Percentiles rank a stretch among this genome's conserved stretches.
These are phyloP conservation scores for Trichoderma sp. DNA, from an alignment of 2,329 filamentous ascomycete species.

Conservation along the genomic window DNA sequence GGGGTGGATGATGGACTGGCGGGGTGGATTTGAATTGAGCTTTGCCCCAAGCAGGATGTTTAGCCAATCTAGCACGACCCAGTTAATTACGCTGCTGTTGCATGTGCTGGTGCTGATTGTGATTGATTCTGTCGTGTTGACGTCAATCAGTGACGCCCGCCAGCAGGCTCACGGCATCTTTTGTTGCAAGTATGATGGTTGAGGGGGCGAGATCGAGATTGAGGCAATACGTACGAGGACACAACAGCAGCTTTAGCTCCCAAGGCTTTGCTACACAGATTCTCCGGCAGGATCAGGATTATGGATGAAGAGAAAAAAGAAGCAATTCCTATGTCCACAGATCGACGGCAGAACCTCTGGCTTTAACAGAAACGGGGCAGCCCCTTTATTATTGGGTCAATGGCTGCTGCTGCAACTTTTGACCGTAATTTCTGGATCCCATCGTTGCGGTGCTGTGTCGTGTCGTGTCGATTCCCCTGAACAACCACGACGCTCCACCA, in stretches of 20 bases:
- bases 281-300: background rate
- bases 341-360: background rate
- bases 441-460: background rate
- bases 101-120: constrained; percentile 7
- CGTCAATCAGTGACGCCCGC: constrained; percentile 14
- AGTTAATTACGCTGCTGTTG: constrained; percentile 12
- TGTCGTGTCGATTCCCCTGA: constrained; percentile 1
- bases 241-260: background rate
- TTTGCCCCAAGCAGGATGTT: constrained; percentile 20
- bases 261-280: background rate
- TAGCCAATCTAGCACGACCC: constrained; percentile 5
- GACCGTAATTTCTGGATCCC: constrained; percentile 22
- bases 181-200: background rate
- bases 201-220: background rate
- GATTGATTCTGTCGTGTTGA: constrained; percentile 13
- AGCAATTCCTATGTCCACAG: background rate
- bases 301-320: background rate
- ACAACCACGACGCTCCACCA: constrained; percentile 11
- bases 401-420: constrained; percentile 13
- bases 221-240: background rate
- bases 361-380: constrained; percentile 9
- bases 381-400: constrained; percentile 9
- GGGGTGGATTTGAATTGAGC: constrained; percentile 24
- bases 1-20: constrained; percentile 14
- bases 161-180: background rate